Conservation (phyloP, 1,284 basidiomycete species). For the Pseudozyma pruni region DNA sequence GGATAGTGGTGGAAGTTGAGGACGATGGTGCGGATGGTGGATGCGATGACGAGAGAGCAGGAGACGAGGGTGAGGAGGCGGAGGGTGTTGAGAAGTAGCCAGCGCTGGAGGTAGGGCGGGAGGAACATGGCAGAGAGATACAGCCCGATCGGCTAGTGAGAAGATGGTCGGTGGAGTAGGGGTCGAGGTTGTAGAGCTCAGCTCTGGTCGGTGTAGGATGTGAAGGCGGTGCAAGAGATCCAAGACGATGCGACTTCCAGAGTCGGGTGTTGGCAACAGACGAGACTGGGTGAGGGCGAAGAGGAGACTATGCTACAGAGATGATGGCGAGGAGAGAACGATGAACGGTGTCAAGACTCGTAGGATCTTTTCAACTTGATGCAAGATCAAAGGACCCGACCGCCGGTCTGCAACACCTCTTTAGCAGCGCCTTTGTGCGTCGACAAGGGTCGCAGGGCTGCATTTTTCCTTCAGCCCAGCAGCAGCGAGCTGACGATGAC, state of each 20-base stretch:
- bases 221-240: neutral
- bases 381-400: no score
- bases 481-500: constrained; percentile 3
- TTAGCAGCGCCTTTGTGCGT: neutral
- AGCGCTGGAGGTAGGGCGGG: constrained; percentile 42
- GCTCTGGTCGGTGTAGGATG: no score
- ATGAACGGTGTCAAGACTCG: no score
- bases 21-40: constrained; percentile 25
- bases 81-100: constrained; percentile 41
- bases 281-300: no score
- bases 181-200: no score
- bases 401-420: neutral
- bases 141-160: no score
- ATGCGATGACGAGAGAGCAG: constrained; percentile 26
- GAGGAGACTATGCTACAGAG: no score
- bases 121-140: constrained; percentile 23
- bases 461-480: neutral
- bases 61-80: constrained; percentile 42
- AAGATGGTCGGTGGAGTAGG: neutral
- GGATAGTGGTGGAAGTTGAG: constrained; percentile 34
- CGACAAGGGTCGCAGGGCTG: constrained; percentile 6
- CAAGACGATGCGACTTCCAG: no score
- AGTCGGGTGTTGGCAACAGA: no score
- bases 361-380: no score
- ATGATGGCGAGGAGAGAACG: neutral